Conservation (phyloP, 305 asterid species). For the Fraxinus xanthoxyloides region DNA sequence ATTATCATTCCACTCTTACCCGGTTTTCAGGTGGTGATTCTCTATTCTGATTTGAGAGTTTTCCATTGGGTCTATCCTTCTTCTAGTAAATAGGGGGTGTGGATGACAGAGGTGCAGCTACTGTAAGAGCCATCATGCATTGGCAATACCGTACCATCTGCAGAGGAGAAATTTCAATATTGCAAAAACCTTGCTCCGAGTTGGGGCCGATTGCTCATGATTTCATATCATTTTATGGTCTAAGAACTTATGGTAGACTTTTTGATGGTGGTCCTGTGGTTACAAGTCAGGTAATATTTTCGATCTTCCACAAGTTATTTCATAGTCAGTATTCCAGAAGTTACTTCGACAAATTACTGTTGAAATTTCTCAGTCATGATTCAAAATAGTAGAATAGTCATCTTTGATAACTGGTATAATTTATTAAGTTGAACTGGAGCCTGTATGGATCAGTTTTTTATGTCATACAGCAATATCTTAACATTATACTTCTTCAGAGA, state of each 20-base stretch:
- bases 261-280: conserved; percentile 63
- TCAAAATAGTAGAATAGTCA: background rate
- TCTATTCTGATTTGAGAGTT: conserved; percentile 18
- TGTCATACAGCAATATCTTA: background rate
- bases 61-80: background rate
- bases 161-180: conserved; percentile 71
- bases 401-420: background rate
- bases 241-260: conserved; percentile 78
- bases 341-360: background rate
- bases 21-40: conserved; percentile 74
- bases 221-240: conserved; percentile 83
- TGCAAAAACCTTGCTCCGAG: conserved; percentile 66
- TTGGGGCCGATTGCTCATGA: conserved; percentile 67
- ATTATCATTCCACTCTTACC: conserved; percentile 92
- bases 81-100: conserved; percentile 67
- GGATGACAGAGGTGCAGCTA: conserved; percentile 92
- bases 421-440: background rate
- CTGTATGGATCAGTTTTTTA: background rate
- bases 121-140: conserved; percentile 95
- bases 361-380: background rate
- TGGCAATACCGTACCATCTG: conserved; percentile 97
- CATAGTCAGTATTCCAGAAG: background rate
- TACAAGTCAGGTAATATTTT: conserved; percentile 73
- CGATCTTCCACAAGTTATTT: background rate
- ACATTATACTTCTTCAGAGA: background rate